These are phyloP conservation scores for Candida hungchunana DNA, from an alignment of 805 yeast species.

Conservation along the genomic window DNA sequence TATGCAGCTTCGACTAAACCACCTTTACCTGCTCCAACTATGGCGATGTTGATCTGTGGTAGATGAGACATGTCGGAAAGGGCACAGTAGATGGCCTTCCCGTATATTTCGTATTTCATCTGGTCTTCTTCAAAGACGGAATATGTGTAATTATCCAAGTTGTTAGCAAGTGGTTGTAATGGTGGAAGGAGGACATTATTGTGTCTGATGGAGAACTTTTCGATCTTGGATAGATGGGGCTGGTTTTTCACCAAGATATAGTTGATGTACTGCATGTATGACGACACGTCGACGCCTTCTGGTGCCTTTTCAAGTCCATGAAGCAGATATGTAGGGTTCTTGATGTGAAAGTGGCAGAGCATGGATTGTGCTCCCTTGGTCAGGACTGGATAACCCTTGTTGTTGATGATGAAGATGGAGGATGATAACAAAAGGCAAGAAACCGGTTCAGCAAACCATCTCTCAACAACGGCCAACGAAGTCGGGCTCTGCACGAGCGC, in stretches of 20 bases:
- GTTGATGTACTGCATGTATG: conserved; percentile 41
- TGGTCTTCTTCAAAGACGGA: conserved; percentile 66
- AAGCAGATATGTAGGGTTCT: conserved; percentile 40
- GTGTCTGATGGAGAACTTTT: conserved; percentile 28
- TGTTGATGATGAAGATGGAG: conserved; percentile 53
- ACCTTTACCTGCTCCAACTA: conserved; percentile 90
- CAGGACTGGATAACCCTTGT: conserved; percentile 61
- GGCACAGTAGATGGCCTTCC: conserved; percentile 20
- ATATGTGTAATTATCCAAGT: conserved; percentile 59
- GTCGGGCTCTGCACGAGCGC: conserved; percentile 64
- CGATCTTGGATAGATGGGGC: conserved; percentile 29
- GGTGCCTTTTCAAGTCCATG: conserved; percentile 50
- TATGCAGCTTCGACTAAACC: conserved; percentile 60
- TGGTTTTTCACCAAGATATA: conserved; percentile 33
- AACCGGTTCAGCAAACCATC: conserved; percentile 72
- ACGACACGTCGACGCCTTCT: conserved; percentile 29
- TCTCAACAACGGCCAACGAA: conserved; percentile 44
- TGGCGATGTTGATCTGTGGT: conserved; percentile 38
- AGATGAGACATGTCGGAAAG: conserved; percentile 23
- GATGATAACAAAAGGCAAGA: conserved; percentile 52
- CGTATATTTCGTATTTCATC: conserved; percentile 63
- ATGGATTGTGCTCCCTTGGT: conserved; percentile 52
- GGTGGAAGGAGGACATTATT: conserved; percentile 43
- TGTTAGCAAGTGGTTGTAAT: conserved; percentile 61
- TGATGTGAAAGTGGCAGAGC: conserved; percentile 39